Base-by-base conservation (phyloP, 495 filamentous ascomycete species). In the Neurospora sp. region DNA sequence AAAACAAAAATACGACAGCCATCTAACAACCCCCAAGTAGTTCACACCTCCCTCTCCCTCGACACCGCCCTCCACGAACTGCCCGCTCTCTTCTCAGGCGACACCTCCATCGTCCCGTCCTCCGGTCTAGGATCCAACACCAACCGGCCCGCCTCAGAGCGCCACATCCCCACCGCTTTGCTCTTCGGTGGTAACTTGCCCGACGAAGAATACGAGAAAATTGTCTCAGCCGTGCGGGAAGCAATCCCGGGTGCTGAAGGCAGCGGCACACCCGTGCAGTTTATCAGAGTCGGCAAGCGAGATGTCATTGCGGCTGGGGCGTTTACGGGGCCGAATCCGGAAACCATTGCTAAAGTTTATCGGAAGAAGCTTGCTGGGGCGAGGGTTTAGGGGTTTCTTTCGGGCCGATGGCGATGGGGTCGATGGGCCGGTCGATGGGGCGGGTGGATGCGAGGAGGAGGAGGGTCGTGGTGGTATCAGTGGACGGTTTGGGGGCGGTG, bases 251-350 rank as follows among this genome's bases (percentile, higher is more conserved):
- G 37, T 1, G 40, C 40, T 1, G 40, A 70, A 37, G 48, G n/a
- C 73, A 44, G 42, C 17, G 37, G 10, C 71, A 37, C 27, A 71
- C 73, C 40, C 35, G 69, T 73, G 14, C 71, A 75, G 40, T 76
- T 81, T 17, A 39, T 81, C 61, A 75, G 76, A 69, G 73, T 77
- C 20, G 71, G 74, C 37, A 77, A 78, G 75, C 65, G 74, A 44
- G 80, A 81, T 74, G 79, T 81, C 69, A 70, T 80, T 70, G 75
- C 74, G 27, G 78, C 74, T 17, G 80, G 79, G 31, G 74, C 71
- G 22, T 70, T 79, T 68, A 37, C 53, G 53, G 79, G 78, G 27
- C 78, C 78, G 39, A 78, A 78, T 76, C 75, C 78, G 71, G 78
- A 78, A 35, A 74, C 71, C 42, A 79, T 80, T 31, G 76, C 76